A percentile compares a stretch with the other conserved stretches of the same genome.
phyloP scores from a whole-genome alignment of 805 yeast species.

The Maudiozyma barnettii region DNA sequence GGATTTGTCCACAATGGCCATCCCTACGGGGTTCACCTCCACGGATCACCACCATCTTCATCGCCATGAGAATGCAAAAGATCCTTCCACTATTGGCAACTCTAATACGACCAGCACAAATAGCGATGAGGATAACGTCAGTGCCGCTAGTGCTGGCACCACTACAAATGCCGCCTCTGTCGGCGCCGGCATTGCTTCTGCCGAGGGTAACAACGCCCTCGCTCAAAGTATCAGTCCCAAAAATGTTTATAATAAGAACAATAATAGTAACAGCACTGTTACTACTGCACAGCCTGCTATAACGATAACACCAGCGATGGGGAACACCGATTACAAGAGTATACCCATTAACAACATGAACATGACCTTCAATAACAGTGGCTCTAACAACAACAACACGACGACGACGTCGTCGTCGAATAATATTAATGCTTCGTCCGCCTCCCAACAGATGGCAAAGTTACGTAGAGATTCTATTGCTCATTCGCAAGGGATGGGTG shows the following conservation, averaged over 20 bases:
- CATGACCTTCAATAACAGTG: background rate
- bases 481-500: conserved; percentile 96
- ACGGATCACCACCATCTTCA: background rate
- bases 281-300: background rate
- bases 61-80: background rate
- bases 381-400: background rate
- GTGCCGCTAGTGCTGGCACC: background rate
- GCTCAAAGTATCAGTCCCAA: conserved; percentile 5
- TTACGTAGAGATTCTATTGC: conserved; percentile 71
- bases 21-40: background rate
- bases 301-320: background rate
- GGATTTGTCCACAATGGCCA: conserved; percentile 12
- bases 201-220: background rate
- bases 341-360: background rate
- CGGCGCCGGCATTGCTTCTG: too few species aligned
- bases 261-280: too few species aligned
- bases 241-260: background rate
- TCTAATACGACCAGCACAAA: too few species aligned
- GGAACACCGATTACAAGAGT: background rate
- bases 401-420: too few species aligned
- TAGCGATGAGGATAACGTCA: too few species aligned
- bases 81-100: conserved; percentile 4
- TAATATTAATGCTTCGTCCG: background rate
- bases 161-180: background rate
- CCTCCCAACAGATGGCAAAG: conserved; percentile 7